A percentile compares a stretch with the other conserved stretches of the same genome.
phyloP scores from a whole-genome alignment of 2,329 filamentous ascomycete genomes.

The Colletotrichum horii region DNA sequence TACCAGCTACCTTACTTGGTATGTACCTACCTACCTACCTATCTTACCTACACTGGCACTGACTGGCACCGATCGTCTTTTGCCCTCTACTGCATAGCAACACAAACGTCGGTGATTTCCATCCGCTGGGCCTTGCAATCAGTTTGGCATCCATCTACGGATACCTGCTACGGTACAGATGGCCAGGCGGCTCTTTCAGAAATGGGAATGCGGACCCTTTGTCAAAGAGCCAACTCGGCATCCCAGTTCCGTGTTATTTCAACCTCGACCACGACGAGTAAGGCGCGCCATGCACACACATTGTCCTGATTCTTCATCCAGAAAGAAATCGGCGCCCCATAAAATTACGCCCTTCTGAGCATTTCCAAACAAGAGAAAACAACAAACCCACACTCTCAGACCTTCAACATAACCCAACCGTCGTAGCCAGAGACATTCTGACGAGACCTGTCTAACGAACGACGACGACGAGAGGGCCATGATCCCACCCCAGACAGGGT shows the following conservation, averaged over 20 bases:
- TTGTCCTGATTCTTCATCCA: neutral
- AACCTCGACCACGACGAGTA: neutral
- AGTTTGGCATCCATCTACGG: neutral
- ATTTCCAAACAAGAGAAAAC: neutral
- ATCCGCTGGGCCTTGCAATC: neutral
- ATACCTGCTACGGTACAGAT: neutral
- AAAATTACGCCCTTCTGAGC: neutral
- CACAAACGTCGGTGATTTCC: neutral
- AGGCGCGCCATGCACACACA: neutral
- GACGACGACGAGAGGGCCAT: neutral
- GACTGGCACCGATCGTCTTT: neutral
- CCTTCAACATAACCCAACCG: neutral
- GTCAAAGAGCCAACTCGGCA: neutral
- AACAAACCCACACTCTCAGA: neutral
- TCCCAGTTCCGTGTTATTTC: constrained; percentile 15
- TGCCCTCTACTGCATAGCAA: neutral
- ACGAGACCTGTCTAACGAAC: neutral
- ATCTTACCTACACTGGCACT: neutral
- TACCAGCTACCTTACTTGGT: neutral
- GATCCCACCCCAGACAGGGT: neutral
- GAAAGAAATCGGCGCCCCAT: neutral
- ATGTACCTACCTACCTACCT: neutral
- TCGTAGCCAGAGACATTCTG: constrained; percentile 17
- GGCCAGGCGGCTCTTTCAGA: neutral
- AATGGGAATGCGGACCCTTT: neutral